Conservation (phyloP, 768 basidiomycete species). For the Lepiota brunneoincarnata region DNA sequence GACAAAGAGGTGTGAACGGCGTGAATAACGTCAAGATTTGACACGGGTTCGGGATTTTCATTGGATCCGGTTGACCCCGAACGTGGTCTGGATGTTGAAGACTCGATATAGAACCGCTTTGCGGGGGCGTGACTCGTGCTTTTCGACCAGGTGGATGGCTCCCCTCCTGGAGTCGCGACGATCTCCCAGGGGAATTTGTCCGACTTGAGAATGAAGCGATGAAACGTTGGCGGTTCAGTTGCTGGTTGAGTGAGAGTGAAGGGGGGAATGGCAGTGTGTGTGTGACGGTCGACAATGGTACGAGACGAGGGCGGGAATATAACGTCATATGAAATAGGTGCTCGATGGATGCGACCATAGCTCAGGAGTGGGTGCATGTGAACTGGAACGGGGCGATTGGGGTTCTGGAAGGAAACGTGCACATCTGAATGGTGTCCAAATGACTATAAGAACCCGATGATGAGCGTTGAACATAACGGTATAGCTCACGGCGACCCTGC, state of each 20-base stretch:
- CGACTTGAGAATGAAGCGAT: conserved; percentile 45
- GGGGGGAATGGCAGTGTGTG: conserved; percentile 49
- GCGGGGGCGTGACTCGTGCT: background rate
- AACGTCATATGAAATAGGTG: conserved; percentile 63
- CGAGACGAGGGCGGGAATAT: conserved; percentile 54
- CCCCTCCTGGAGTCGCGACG: conserved; percentile 31
- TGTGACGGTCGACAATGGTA: conserved; percentile 54
- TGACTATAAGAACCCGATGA: background rate
- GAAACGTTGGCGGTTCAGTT: conserved; percentile 55
- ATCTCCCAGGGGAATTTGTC: conserved; percentile 64
- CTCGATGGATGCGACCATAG: conserved; percentile 49
- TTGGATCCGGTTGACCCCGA: background rate
- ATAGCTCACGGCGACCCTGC: conserved; percentile 36
- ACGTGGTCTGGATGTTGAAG: conserved; percentile 3
- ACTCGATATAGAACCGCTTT: conserved; percentile 15
- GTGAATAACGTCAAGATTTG: conserved; percentile 63
- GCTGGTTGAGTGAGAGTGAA: conserved; percentile 61
- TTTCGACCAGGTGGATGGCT: conserved; percentile 12
- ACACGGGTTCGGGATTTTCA: conserved; percentile 26
- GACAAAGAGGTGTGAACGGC: conserved; percentile 57
- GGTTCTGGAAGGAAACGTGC: conserved; percentile 33
- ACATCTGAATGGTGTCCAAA: conserved; percentile 19
- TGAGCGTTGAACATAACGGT: background rate
- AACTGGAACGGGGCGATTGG: conserved; percentile 32
- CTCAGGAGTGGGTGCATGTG: conserved; percentile 68